phyloP scores from a whole-genome alignment of 805 yeast species.

The Candida montana region DNA sequence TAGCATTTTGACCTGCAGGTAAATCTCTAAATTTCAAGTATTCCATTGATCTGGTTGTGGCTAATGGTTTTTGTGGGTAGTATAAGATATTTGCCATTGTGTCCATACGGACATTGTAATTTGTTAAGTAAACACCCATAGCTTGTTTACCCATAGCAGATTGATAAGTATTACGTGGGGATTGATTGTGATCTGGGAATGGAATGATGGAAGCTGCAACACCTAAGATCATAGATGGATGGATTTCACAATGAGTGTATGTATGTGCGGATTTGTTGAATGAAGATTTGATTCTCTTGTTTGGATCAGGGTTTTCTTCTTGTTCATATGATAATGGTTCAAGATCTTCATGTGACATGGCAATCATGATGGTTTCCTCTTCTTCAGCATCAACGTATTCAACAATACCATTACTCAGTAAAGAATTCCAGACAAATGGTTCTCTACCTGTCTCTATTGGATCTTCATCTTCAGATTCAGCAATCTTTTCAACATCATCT shows the following conservation, averaged over 20 bases:
- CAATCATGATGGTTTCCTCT: conserved; percentile 97
- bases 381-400: conserved; percentile 99
- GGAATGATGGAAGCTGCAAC: conserved; percentile 99
- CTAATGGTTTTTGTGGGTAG: conserved; percentile 97
- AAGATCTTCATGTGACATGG: conserved; percentile 97
- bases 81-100: conserved; percentile 98
- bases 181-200: conserved; percentile 99
- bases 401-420: conserved; percentile 80
- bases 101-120: conserved; percentile 96
- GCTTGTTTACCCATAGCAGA: conserved; percentile 99
- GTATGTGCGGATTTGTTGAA: conserved; percentile 64
- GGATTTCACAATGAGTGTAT: conserved; percentile 98
- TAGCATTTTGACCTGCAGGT: conserved; percentile 98
- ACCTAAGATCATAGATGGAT: conserved; percentile 97
- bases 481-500: conserved; percentile 70
- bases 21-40: conserved; percentile 93
- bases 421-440: conserved; percentile 73
- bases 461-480: conserved; percentile 57
- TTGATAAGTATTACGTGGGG: conserved; percentile 98
- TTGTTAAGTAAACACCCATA: conserved; percentile 97
- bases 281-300: conserved; percentile 77
- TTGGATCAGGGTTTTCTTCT: conserved; percentile 37
- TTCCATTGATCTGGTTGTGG: conserved; percentile 98
- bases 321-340: conserved; percentile 52
- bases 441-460: conserved; percentile 31